These are phyloP conservation scores for Aspergillus quadrilineatus DNA, from an alignment of 2,329 filamentous ascomycete species.

Conservation along the genomic window DNA sequence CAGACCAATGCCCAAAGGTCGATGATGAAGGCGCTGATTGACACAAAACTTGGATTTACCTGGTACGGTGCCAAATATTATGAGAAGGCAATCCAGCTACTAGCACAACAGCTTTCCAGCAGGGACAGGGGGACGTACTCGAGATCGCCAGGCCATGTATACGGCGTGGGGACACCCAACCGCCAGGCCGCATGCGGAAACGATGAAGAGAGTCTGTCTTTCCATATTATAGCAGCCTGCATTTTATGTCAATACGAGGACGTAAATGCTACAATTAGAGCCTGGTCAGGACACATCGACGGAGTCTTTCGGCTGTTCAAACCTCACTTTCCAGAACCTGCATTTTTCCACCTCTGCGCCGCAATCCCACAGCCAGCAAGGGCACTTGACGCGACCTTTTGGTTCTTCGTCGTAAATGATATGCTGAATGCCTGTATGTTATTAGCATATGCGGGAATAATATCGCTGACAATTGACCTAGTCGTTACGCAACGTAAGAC, in stretches of 20 bases:
- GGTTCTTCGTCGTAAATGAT: constrained; percentile 20
- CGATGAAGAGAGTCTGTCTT: neutral
- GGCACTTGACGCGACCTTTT: constrained; percentile 15
- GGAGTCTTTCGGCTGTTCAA: constrained; percentile 15
- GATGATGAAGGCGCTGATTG: constrained; percentile 11
- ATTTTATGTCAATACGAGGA: constrained; percentile 21
- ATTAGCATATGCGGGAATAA: too few relatives aligned
- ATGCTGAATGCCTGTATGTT: constrained; percentile 19
- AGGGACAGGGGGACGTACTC: neutral
- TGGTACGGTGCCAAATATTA: constrained; percentile 25
- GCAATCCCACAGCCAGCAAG: constrained; percentile 1
- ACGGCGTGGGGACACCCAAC: neutral
- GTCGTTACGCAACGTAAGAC: constrained; percentile 1
- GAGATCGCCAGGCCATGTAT: constrained; percentile 11
- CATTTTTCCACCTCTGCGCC: neutral
- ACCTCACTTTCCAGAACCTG: constrained; percentile 3
- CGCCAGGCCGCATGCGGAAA: neutral
- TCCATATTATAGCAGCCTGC: constrained; percentile 12
- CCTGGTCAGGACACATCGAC: constrained; percentile 20
- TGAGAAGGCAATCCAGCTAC: constrained; percentile 19
- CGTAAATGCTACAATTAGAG: constrained; percentile 16
- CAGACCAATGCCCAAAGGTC: constrained; percentile 9
- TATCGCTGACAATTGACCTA: neutral
- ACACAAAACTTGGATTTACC: constrained; percentile 13
- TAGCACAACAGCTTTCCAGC: constrained; percentile 16